Percentiles rank a stretch among this genome's conserved stretches.
Evolutionary conservation across 371 early-diverging fungal genomes (phyloP).

Genomic region (Mucor sp.): DNA sequence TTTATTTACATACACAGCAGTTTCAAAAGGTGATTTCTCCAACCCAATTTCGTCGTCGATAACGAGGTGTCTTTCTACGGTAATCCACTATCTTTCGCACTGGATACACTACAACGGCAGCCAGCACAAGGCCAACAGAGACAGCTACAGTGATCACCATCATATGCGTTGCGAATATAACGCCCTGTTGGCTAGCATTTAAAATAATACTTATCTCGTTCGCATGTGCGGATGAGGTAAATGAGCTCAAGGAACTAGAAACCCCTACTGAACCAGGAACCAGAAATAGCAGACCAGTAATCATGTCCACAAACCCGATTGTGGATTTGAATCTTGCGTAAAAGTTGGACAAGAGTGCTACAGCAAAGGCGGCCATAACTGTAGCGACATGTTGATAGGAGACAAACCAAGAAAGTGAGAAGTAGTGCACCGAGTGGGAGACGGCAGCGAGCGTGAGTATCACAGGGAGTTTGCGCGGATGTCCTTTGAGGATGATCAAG

Average conservation of each 20-base stretch:
- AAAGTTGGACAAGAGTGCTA: conserved; percentile 27
- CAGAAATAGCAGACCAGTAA: conserved; percentile 33
- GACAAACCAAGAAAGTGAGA: conserved; percentile 21
- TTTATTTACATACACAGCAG: not conserved
- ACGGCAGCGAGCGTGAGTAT: conserved; percentile 23
- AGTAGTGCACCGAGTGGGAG: conserved; percentile 25
- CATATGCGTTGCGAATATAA: conserved; percentile 39
- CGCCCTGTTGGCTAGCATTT: conserved; percentile 38
- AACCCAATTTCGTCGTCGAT: conserved; percentile 34
- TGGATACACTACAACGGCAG: conserved; percentile 30
- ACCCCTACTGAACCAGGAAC: conserved; percentile 42
- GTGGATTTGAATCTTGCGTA: conserved; percentile 30
- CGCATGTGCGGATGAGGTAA: conserved; percentile 22
- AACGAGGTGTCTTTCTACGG: conserved; percentile 19
- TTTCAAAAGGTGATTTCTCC: conserved; percentile 36
- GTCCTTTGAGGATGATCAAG: conserved; percentile 20
- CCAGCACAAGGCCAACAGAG: conserved; percentile 34
- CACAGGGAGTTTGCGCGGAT: conserved; percentile 25
- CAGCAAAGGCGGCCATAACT: conserved; percentile 29
- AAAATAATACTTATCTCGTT: conserved; percentile 33
- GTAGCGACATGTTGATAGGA: conserved; percentile 36
- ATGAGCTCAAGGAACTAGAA: conserved; percentile 25
- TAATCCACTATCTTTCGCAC: conserved; percentile 31
- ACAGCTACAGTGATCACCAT: conserved; percentile 42
- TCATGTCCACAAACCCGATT: conserved; percentile 41